phyloP scores from a whole-genome alignment of 2,329 filamentous ascomycete genomes.

The Pseudogymnoascus sp. region DNA sequence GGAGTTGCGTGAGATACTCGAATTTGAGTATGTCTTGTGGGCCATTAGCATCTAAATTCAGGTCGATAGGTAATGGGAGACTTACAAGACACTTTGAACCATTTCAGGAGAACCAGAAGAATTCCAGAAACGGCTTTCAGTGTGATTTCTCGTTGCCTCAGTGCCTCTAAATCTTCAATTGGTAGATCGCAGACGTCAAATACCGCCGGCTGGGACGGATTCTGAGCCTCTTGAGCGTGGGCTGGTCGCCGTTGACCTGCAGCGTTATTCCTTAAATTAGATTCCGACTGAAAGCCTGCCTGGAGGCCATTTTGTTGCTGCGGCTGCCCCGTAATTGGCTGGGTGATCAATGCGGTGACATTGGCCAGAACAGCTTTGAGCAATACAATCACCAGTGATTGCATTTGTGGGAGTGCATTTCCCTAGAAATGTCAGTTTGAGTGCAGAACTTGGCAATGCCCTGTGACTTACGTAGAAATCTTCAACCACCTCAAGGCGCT shows the following conservation, averaged over 20 bases:
- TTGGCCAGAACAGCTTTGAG: constrained; percentile 83
- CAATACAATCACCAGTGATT: constrained; percentile 88
- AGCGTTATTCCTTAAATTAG: constrained; percentile 25
- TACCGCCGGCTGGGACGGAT: constrained; percentile 15
- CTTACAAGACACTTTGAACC: constrained; percentile 92
- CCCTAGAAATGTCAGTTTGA: constrained; percentile 45
- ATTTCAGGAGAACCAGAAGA: constrained; percentile 82
- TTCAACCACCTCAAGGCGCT: constrained; percentile 68
- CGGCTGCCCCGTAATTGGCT: constrained; percentile 31
- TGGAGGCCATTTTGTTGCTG: constrained; percentile 22
- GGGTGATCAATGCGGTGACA: constrained; percentile 77
- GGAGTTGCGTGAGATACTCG: constrained; percentile 87
- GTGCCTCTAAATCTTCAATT: constrained; percentile 73
- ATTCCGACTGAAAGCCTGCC: constrained; percentile 25
- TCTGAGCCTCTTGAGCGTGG: constrained; percentile 23
- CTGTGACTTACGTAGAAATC: constrained; percentile 70
- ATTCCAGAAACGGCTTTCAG: constrained; percentile 89
- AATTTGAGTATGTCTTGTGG: constrained; percentile 80
- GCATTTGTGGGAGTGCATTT: constrained; percentile 73
- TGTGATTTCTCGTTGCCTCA: constrained; percentile 78
- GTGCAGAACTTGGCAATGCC: background rate
- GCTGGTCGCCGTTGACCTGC: constrained; percentile 27
- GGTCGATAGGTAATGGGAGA: constrained; percentile 18
- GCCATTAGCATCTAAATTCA: background rate
- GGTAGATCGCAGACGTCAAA: constrained; percentile 40